Base-by-base conservation (phyloP, 345 rosid species). In the Linum trigynum region DNA sequence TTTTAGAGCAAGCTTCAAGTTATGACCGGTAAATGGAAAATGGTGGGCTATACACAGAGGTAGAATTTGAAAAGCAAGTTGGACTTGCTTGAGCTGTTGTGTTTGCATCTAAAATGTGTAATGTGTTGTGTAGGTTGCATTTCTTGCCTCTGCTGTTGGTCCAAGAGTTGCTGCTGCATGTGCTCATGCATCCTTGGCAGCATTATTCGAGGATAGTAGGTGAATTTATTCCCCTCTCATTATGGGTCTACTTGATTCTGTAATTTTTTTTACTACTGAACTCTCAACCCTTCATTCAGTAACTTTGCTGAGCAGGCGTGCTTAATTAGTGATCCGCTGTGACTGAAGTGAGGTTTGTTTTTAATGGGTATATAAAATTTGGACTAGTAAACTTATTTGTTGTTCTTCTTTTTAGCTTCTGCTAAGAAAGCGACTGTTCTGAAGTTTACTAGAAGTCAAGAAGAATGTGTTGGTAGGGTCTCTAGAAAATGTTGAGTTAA, bases 81-180 rank as follows among this genome's bases (percentile, higher is more conserved):
- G 70, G 45, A 8, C 55, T 59, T 50, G 62, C 43, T 55, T 38
- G 45, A 4, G 5, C 14, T 9, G 53, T 48, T 48, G 53, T 63
- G 38, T 67, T 67, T 14, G 61, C 14, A 56, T 76, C 67, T 78
- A 53, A 76, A 50, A 10, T 32, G 70, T 63, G 36, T 37, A 61
- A 37, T 70, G 38, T 48, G 53, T 59, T 70, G 73, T 65, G 51
- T 76, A 94, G 99, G 97, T 90, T 77, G 83, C 99, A 57, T 94
- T 90, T 81, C 76, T 94, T 85, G 97, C 99, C 74, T 84, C 92
- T 77, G 87, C 97, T 70, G 85, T 94, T 69, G 99, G 97, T 75
- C 99, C 99, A 42, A 84, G 99, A 76, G 95, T 94, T 76, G 97
- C 99, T 65, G 97, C 99, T 10, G 95, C 96, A 59, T 88, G 97